phyloP scores from a whole-genome alignment of 805 yeast species.

The Hanseniaspora meyeri region DNA sequence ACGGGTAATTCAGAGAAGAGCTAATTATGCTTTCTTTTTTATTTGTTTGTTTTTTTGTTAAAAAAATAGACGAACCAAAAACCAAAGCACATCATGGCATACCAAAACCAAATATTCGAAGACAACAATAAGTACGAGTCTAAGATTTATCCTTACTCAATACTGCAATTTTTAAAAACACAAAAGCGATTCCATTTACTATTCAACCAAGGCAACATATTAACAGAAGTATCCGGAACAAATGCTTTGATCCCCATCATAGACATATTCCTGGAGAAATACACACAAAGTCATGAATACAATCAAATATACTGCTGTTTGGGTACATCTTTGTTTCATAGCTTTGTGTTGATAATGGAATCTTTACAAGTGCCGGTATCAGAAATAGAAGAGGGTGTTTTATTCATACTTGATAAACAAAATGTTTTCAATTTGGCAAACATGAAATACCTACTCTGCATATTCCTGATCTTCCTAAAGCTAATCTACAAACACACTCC shows the following conservation, averaged over 20 bases:
- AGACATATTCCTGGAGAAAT: conserved; percentile 3
- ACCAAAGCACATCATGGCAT: not conserved
- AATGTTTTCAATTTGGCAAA: not conserved
- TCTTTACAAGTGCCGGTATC: not conserved
- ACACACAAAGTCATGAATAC: not conserved
- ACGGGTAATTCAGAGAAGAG: not conserved
- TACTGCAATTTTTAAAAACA: not conserved
- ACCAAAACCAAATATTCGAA: conserved; percentile 1
- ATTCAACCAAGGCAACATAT: conserved; percentile 7
- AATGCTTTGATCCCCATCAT: conserved; percentile 7
- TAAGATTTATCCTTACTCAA: not conserved
- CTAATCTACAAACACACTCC: not conserved
- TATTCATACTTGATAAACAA: not conserved
- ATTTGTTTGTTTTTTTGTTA: too few relatives aligned
- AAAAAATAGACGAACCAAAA: not conserved
- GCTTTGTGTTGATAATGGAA: conserved; percentile 5
- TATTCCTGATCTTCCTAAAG: conserved; percentile 1
- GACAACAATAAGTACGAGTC: not conserved
- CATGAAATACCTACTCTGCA: conserved; percentile 1
- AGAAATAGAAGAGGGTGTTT: not conserved
- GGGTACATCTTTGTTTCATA: conserved; percentile 9
- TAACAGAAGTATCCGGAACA: not conserved
- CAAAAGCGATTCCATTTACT: conserved; percentile 3
- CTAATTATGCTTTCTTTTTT: too few relatives aligned
- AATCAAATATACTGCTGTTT: conserved; percentile 1